Evolutionary conservation across 2,329 filamentous ascomycete species (phyloP), one percentile per base, ranked within the genome.

Genomic region (Nannizzia gypsea): DNA sequence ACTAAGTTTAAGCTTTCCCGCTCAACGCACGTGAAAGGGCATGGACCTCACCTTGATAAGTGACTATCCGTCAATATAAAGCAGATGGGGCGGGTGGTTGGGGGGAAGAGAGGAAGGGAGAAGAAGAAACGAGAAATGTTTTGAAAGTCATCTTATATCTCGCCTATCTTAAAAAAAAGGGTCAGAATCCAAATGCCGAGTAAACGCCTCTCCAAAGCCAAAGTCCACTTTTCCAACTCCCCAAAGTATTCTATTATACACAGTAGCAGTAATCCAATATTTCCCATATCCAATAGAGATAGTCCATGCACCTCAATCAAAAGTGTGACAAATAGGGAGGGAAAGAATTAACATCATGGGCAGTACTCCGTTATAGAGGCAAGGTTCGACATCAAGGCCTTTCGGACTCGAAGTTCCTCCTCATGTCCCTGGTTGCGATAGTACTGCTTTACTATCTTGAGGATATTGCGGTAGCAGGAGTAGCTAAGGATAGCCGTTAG

Each of bases 381-480:
- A 31, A 75, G 63, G 0, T 65, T 66, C 9, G 65, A 63, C 15
- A 68, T 74, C 58, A 75, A 64, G 57, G 61, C 67, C 61, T 73
- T 69, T 50, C 73, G 71, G 15, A 70, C 71, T 50, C 69, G 64
- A 57, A 74, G 71, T 59, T 75, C 73, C 38, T 66, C 67, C n/a
- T 66, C 61, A 57, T 71, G 69, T 38, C 72, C 66, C 58, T 67
- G 66, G 42, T 68, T 67, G 59, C 72, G 72, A 61, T 74, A 75
- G 57, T 74, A 75, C 57, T 74, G 72, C 36, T 71, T 65, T 3
- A 71, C 71, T 56, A 75, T 71, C 38, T 64, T 67, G 58, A 70
- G 68, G 11, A 75, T 65, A 28, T 69, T 65, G 50, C 70, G 72
- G 57, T 74, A 75, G 60, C 73, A 74, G 13, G 71, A 66, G 63